Evolutionary conservation across 306 rosid species (phyloP).

Genomic region (Gynostemma pentaphyllum): DNA sequence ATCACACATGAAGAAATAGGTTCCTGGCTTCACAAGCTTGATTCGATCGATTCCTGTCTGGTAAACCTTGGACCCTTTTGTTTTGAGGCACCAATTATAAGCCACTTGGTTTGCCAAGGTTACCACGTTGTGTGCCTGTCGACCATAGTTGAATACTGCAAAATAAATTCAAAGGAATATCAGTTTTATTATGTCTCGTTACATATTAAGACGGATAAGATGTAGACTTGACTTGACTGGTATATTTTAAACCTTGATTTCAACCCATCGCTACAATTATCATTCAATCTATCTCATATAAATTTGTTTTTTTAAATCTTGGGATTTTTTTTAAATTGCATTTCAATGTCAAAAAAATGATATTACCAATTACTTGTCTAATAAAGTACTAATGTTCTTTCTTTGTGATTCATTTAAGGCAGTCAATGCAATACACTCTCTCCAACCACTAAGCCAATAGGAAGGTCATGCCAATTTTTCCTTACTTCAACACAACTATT

Average conservation of each 20-base stretch:
- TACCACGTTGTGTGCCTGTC: background rate
- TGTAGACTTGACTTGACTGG: too few species aligned
- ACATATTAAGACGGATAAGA: too few species aligned
- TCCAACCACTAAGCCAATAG: background rate
- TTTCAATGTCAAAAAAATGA: too few species aligned
- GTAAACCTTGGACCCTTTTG: background rate
- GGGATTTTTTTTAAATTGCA: too few species aligned
- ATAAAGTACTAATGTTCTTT: background rate
- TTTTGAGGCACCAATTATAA: background rate
- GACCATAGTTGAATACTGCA: background rate
- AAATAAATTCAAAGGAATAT: too few species aligned
- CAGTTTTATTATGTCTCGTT: too few species aligned
- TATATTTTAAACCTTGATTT: too few species aligned
- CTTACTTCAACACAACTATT: too few species aligned
- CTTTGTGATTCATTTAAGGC: background rate
- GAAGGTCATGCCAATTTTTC: background rate
- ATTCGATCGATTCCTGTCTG: constrained; percentile 6
- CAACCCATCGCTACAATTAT: too few species aligned
- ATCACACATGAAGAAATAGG: constrained; percentile 1
- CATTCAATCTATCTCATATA: too few species aligned
- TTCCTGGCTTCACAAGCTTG: constrained; percentile 2
- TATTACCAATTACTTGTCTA: too few species aligned
- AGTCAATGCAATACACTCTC: background rate
- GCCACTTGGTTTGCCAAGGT: background rate
- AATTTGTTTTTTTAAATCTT: too few species aligned